A percentile compares a stretch with the other conserved stretches of the same genome.
These are phyloP conservation scores for Aegilops tauschii DNA, from an alignment of 176 grass and related monocot genomes.

Conservation along the genomic window DNA sequence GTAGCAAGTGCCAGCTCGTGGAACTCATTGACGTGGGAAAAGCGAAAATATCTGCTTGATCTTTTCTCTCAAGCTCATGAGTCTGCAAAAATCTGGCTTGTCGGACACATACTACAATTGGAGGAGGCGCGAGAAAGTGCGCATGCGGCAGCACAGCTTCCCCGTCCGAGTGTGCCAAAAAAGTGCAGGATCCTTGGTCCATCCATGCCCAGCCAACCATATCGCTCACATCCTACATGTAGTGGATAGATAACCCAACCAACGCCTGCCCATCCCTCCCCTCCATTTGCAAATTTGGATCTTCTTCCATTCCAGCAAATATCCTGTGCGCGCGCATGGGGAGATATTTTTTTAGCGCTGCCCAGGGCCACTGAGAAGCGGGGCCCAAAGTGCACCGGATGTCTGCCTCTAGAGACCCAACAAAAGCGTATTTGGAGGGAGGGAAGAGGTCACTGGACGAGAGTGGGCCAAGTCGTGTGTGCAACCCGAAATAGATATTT, in stretches of 20 bases:
- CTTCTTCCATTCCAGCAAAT: slow-evolving; percentile 10
- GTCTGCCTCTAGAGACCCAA: not conserved
- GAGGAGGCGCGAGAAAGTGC: slow-evolving; percentile 2
- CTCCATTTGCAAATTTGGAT: not conserved
- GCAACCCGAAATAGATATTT: slow-evolving; percentile 30
- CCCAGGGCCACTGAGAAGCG: not conserved
- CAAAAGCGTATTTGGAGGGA: slow-evolving; percentile 22
- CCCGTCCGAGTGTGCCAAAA: slow-evolving; percentile 25
- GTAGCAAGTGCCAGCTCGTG: not conserved
- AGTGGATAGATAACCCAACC: slow-evolving; percentile 34
- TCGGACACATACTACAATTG: not conserved
- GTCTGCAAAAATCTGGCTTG: not conserved
- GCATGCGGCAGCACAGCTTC: not conserved
- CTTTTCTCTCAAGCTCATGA: not conserved
- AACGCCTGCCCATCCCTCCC: slow-evolving; percentile 2
- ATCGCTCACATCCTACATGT: slow-evolving; percentile 13
- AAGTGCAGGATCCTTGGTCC: slow-evolving; percentile 35
- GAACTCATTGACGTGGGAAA: not conserved
- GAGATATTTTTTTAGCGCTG: slow-evolving; percentile 5
- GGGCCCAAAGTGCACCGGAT: slow-evolving; percentile 34
- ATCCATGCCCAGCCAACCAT: slow-evolving; percentile 39
- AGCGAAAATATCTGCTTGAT: not conserved
- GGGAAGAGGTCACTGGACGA: slow-evolving; percentile 17
- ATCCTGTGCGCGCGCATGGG: not conserved
- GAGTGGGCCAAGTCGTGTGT: slow-evolving; percentile 16